phyloP scores from a whole-genome alignment of 2,329 filamentous ascomycete species.

The Epichloe sp. region DNA sequence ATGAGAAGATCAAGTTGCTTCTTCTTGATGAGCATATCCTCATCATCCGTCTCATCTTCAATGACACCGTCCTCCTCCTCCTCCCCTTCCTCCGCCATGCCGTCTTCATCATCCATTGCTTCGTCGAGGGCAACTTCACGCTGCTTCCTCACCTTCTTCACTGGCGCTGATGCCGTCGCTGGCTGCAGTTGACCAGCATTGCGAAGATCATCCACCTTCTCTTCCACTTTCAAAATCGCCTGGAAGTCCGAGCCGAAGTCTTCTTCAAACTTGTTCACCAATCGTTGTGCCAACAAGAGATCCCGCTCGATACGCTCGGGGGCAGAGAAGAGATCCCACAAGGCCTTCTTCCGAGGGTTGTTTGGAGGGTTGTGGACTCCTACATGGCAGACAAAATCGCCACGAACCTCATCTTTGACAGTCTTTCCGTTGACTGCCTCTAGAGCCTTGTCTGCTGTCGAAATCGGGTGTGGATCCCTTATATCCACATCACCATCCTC shows the following conservation, averaged over 20 bases:
- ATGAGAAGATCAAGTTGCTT: conserved; percentile 93
- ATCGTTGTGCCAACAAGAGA: conserved; percentile 64
- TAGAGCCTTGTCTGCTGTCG: conserved; percentile 72
- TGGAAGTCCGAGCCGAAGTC: conserved; percentile 70
- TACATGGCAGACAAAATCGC: conserved; percentile 95
- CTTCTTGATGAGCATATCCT: conserved; percentile 82
- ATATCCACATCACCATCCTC: conserved; percentile 47
- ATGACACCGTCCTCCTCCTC: conserved; percentile 69
- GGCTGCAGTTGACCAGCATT: conserved; percentile 66
- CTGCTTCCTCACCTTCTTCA: conserved; percentile 48
- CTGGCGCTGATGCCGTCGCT: conserved; percentile 34
- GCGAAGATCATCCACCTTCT: conserved; percentile 70
- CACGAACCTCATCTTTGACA: conserved; percentile 83
- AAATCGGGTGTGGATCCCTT: conserved; percentile 37
- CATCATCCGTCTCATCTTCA: conserved; percentile 81
- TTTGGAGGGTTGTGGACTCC: conserved; percentile 85
- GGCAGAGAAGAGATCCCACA: conserved; percentile 93
- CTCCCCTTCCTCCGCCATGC: conserved; percentile 44
- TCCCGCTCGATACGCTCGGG: conserved; percentile 91
- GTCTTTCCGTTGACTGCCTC: conserved; percentile 97
- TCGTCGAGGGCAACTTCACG: conserved; percentile 48
- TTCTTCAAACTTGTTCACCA: conserved; percentile 73
- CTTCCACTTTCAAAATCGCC: conserved; percentile 68
- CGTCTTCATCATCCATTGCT: conserved; percentile 50
- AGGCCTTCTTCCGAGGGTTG: conserved; percentile 79